Evolutionary conservation across 352 stramenopile genomes (phyloP).

Genomic region (Globisporangium megalacanthum): DNA sequence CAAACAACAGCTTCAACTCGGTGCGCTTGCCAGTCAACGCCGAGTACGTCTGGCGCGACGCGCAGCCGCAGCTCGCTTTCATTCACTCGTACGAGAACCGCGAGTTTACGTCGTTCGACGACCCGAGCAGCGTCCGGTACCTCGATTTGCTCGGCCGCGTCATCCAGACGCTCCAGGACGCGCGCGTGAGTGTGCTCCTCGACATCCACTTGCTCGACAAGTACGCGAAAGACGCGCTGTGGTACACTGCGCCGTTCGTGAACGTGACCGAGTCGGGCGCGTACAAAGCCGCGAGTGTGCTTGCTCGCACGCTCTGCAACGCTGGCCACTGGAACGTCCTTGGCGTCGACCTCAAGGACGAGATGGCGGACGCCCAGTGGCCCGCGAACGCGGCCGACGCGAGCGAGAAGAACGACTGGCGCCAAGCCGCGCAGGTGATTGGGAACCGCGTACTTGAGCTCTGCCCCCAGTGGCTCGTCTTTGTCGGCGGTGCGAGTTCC

Average conservation of each 20-base stretch:
- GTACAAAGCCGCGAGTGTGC: slow-evolving; percentile 39
- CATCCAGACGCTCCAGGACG: slow-evolving; percentile 46
- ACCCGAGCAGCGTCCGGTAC: slow-evolving; percentile 42
- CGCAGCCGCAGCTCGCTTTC: slow-evolving; percentile 37
- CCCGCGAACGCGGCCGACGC: slow-evolving; percentile 17
- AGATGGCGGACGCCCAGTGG: slow-evolving; percentile 39
- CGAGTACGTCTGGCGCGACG: slow-evolving; percentile 35
- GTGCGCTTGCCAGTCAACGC: slow-evolving; percentile 54
- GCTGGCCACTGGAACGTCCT: slow-evolving; percentile 63
- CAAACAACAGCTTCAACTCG: slow-evolving; percentile 61
- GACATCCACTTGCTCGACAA: slow-evolving; percentile 52
- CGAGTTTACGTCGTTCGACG: slow-evolving; percentile 43
- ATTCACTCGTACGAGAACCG: slow-evolving; percentile 62
- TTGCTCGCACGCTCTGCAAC: slow-evolving; percentile 43
- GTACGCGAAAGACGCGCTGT: slow-evolving; percentile 50
- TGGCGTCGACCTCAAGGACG: slow-evolving; percentile 64
- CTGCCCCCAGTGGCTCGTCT: slow-evolving; percentile 64
- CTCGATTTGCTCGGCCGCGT: slow-evolving; percentile 53
- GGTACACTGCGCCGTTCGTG: slow-evolving; percentile 55
- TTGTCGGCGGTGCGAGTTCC: slow-evolving; percentile 49
- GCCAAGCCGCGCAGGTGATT: slow-evolving; percentile 27
- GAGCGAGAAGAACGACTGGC: slow-evolving; percentile 35
- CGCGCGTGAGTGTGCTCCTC: slow-evolving; percentile 45
- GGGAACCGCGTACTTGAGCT: slow-evolving; percentile 33
- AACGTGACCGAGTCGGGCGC: slow-evolving; percentile 35